Evolutionary conservation across 495 filamentous ascomycete species (phyloP), one percentile per base, ranked within the genome.

Genomic region (Neurospora africana): DNA sequence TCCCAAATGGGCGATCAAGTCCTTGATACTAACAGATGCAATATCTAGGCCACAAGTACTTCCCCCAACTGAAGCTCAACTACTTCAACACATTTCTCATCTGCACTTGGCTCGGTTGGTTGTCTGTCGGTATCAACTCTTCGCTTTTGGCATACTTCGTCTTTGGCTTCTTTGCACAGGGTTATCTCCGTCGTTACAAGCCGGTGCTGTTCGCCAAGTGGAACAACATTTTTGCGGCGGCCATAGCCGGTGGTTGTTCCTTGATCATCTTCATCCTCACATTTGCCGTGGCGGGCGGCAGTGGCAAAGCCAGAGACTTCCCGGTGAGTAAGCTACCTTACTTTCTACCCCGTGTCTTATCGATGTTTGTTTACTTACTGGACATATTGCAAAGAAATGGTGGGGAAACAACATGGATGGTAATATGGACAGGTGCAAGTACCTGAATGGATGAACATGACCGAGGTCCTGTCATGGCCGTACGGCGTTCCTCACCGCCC

Each of bases 211-310:
- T 87, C 78, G 83, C 85, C 75, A 84, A 88, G 73, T 89, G 87
- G 72, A 87, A 86, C 53, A 87, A 87, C 68, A 78, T 88, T 1
- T 75, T 87, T 6, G 82, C 83, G 0, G 86, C 83, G 0, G 86
- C 85, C 8, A 75, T 89, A 53, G 86, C 88, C 70, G 87, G 86
- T 47, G 87, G 83, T 7, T 83, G 81, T 58, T 80, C 84, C 67
- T 80, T 83, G 10, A 77, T 88, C 0, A 78, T 88, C 3, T 89
- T 89, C 72, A 83, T 89, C 23, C 80, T 89, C 6, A 84, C 83
- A 3, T 89, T 89, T 78, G 86, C 87, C 0, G 85, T 89, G 0
- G 82, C 84, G 27, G 87, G 87, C 0, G 87, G 79, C 23, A 77
- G 75, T 65, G 81, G 81, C 2, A 75, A 69, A 4, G 71, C 78